Base-by-base conservation (phyloP, 768 basidiomycete genomes). In the Nevesoporus exiguus region DNA sequence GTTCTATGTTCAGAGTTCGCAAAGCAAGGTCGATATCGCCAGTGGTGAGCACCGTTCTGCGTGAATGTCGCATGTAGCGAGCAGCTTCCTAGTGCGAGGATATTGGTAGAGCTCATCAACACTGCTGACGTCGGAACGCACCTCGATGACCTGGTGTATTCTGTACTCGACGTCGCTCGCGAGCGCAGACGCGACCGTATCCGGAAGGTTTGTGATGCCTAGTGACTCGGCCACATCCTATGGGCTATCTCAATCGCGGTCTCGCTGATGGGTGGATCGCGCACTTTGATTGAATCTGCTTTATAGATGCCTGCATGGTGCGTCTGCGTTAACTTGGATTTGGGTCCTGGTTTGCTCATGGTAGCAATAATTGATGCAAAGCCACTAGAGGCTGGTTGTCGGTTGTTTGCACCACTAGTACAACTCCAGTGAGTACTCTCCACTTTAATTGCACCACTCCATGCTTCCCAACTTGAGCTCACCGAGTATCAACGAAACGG, bases 161-260 rank as follows among this genome's bases (percentile, higher is more conserved):
- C 97, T 79, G 72, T 98, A 98, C 67, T 98, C 97, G 39, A 98
- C 93, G 75, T 99, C 97, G 62, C 91, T 93, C 0, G 97, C 93
- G 24, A 99, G 78, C 0, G 90, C 80, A 5, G 85, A 85, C 5
- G 93, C 89, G 24, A 97, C 89, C 3, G 78, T 66, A 49, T 95
- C 92, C 3, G 90, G 76, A 39, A 99, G 71, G 44, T 71, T 85
- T 14, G 84, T 73, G 52, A 98, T 84, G 55, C 85, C 85, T 30
- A 97, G 71, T 0, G 88, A 86, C 60, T 98, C 96, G 30, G 97
- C 94, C 43, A 88, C 86, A 74, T 98, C 94, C 94, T 96, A 49
- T 41, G 61, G 56, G 51, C 48, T 19, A 14, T 43, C 42, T 62
- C 43, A 57, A 41, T 55, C 42, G 36, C 17, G 51, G 30, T 58